Evolutionary conservation across 2,329 filamentous ascomycete species (phyloP), one percentile per base, ranked within the genome.

Genomic region (Fusarium subglutinans): DNA sequence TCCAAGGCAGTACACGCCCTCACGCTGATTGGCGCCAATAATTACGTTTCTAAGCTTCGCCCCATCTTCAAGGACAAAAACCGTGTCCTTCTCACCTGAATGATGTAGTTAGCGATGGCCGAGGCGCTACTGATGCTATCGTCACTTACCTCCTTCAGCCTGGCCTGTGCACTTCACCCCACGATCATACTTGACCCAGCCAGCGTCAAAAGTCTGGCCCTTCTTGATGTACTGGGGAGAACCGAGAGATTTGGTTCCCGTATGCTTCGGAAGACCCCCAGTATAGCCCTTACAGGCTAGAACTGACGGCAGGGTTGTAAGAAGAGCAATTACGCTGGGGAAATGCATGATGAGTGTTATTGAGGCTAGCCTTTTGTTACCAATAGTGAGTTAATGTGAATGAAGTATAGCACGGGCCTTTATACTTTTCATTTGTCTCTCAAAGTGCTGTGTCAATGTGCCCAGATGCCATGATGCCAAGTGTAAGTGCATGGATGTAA

Each of bases 1-100:
- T 6, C 85, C 85, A 41, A 81, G 72, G 77, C 85, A 87, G 79
- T 87, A 84, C 9, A 87, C 80, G 35, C 85, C 85, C 75, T 87
- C 85, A n/a, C 77, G 79, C 64, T 86, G 84, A 75, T 85, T 79
- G 33, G 80, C 77, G 38, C 85, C 85, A 24, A 86, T 87, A 63
- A 87, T 84, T 28, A 84, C 85, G 67, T 86, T 87, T 54, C 78
- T 80, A 50, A 87, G 79, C 4, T 81, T 85, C 6, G 84, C 85
- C 9, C 85, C 84, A 1, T 81, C 72, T 51, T 81, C 78, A 33
- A 85, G 81, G 53, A 84, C 76, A 70, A 85, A 86, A 57, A 86
- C 83, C 15, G 83, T 83, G 38, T 87, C 77, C 6, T 65, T 65
- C n/a, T 63, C 63, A 22, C 72, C 72, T 74, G 10, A 3, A 6